Conservation (phyloP, 2,329 filamentous ascomycete genomes). For the Diaporthe destruens region DNA sequence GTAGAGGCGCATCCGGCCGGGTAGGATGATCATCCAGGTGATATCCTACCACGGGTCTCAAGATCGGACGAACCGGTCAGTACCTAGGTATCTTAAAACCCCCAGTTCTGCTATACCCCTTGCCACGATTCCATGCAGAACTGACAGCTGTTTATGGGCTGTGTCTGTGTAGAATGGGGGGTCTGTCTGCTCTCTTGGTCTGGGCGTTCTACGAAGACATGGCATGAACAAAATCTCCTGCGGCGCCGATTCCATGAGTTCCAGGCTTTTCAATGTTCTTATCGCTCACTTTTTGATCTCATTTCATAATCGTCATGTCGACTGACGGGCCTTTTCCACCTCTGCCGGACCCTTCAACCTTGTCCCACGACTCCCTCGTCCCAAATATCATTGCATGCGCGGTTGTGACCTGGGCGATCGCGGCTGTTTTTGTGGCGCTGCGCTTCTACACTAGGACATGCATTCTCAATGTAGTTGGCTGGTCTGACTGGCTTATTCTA, state of each 20-base stretch:
- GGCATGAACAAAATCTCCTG: not conserved
- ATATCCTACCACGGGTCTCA: conserved; percentile 7
- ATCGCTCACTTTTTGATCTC: conserved; percentile 9
- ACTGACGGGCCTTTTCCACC: conserved; percentile 18
- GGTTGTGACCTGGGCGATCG: conserved; percentile 48
- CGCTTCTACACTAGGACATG: conserved; percentile 55
- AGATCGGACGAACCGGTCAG: conserved; percentile 23
- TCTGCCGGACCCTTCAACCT: conserved; percentile 6
- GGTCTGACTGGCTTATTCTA: conserved; percentile 54
- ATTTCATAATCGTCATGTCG: conserved; percentile 5
- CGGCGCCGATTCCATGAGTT: not conserved
- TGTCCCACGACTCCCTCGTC: conserved; percentile 41
- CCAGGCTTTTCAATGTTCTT: not conserved
- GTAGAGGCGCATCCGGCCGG: conserved; percentile 1
- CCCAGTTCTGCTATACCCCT: conserved; percentile 10
- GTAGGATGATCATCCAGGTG: conserved; percentile 4
- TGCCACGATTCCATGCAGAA: not conserved
- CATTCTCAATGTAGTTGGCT: conserved; percentile 52
- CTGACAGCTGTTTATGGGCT: not conserved
- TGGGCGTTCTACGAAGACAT: not conserved
- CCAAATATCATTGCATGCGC: conserved; percentile 47
- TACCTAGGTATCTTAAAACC: conserved; percentile 18
- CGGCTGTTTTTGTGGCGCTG: conserved; percentile 51
- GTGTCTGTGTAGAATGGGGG: not conserved
- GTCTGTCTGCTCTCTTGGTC: not conserved